A percentile compares a stretch with the other conserved stretches of the same genome.
phyloP scores from a whole-genome alignment of 345 rosid genomes.

The Eutrema yunnanense region DNA sequence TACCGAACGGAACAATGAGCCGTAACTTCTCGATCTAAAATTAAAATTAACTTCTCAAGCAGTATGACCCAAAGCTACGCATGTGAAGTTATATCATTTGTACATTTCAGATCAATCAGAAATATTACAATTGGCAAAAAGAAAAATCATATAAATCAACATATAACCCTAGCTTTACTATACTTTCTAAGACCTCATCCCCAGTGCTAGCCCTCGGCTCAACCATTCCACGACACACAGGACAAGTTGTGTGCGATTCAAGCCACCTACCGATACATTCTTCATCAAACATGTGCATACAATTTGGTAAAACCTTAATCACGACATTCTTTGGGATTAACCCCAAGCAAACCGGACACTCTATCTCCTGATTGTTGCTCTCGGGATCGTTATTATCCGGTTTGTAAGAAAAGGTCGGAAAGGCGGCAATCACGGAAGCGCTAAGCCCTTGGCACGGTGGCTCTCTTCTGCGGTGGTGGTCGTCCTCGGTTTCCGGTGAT shows the following conservation, averaged over 20 bases:
- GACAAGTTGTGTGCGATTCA: constrained; percentile 28
- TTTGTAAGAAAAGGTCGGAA: constrained; percentile 24
- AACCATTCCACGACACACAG: constrained; percentile 26
- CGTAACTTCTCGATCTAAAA: background rate
- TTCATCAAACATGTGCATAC: constrained; percentile 32
- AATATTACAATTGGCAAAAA: constrained; percentile 7
- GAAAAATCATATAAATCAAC: background rate
- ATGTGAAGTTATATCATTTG: background rate
- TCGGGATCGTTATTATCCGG: constrained; percentile 7
- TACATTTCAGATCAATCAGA: background rate
- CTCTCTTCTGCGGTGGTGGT: background rate
- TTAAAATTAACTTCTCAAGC: background rate
- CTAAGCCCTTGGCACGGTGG: constrained; percentile 23
- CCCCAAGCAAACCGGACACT: constrained; percentile 32
- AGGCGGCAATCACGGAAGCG: constrained; percentile 28
- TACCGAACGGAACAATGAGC: background rate
- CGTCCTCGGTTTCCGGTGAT: background rate
- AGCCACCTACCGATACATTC: constrained; percentile 31
- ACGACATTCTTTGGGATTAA: constrained; percentile 9
- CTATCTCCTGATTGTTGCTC: constrained; percentile 21
- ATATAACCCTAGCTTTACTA: constrained; percentile 5
- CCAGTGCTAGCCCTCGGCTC: constrained; percentile 9
- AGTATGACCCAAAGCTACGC: background rate
- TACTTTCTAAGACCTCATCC: constrained; percentile 16
- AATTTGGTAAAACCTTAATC: constrained; percentile 27